Base-by-base conservation (phyloP, 371 early-diverging fungal species). In the Mortierella sp. region DNA sequence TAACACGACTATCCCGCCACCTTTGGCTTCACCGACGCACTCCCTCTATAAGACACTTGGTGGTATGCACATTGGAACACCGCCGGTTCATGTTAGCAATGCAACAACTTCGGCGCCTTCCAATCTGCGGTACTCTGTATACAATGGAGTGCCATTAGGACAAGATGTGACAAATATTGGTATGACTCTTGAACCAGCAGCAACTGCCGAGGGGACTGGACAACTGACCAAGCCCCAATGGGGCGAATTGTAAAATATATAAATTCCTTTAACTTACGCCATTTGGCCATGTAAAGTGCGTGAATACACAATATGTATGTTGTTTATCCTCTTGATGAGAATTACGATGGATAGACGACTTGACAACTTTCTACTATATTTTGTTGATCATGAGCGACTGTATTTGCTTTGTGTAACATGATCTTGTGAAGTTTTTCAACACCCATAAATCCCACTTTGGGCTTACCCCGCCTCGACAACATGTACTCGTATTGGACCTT, bases 51-150 rank as follows among this genome's bases (percentile, higher is more conserved):
- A 71, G 64, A 76, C 77, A 4, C 77, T 76, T 26, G 66, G 66
- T 14, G 71, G 71, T 35, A 66, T 76, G 66, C 77, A 76, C 20
- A 76, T 76, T 54, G 77, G 77, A 28, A 47, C 71, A 4, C 77
- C 77, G 22, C 71, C 77, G 26, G 39, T 66, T 16, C 77, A 71
- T 28, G 28, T 45, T 8, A 54, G 37, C 43, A 20, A 57, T 55
- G n/a, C 72, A 57, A 2, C 62, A 26, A 12, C 24, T 1, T 40
- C 62, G 9, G 28, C 47, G 5, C 54, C 67, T 37, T 77, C 77
- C 28, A 72, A 63, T 49, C 77, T 67, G 5, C 67, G 77, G 10
- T 77, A 68, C 32, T 62, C 73, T n/a, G 40, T 73, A 22, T 62
- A 62, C 28, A 62, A 54, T 20, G 62, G 57, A 9, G 18, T 55